phyloP scores from a whole-genome alignment of 768 basidiomycete species.

The Lentinus brumalis region DNA sequence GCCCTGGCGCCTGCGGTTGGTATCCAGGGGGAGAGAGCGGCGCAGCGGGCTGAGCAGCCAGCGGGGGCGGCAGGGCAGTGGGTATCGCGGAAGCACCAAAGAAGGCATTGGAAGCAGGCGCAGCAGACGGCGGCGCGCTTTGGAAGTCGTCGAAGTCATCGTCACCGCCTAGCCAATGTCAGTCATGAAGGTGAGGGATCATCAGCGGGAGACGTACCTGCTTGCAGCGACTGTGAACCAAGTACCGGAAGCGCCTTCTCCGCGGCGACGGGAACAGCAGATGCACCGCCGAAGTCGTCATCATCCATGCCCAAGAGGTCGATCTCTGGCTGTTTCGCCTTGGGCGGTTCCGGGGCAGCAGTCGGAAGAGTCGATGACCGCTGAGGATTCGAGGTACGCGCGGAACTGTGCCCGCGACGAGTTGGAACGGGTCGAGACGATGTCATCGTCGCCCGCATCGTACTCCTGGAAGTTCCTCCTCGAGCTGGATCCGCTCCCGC shows the following conservation, averaged over 20 bases:
- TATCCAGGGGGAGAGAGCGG: not conserved
- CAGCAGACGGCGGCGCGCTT: constrained; percentile 55
- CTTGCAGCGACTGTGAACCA: constrained; percentile 21
- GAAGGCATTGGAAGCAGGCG: constrained; percentile 8
- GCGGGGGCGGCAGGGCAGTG: not conserved
- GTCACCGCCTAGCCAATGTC: constrained; percentile 39
- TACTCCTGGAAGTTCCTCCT: constrained; percentile 86
- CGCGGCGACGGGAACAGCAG: constrained; percentile 31
- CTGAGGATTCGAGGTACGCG: constrained; percentile 37
- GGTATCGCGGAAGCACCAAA: not conserved
- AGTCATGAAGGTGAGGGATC: not conserved
- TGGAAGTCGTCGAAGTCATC: constrained; percentile 91
- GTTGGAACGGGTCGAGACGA: constrained; percentile 35
- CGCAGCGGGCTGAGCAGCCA: not conserved
- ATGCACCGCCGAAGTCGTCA: constrained; percentile 41
- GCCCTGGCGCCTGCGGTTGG: constrained; percentile 10
- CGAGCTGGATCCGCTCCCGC: constrained; percentile 41
- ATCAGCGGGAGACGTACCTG: constrained; percentile 6
- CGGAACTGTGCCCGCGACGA: constrained; percentile 36
- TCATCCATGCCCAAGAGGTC: constrained; percentile 87
- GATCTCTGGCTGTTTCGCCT: constrained; percentile 48
- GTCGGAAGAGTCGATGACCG: constrained; percentile 40
- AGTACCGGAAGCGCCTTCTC: constrained; percentile 59
- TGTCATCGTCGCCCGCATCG: constrained; percentile 92
- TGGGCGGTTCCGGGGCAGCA: constrained; percentile 35